These are phyloP conservation scores for Perkinsus marinus DNA, from an alignment of 169 alveolate genomes.

Conservation along the genomic window DNA sequence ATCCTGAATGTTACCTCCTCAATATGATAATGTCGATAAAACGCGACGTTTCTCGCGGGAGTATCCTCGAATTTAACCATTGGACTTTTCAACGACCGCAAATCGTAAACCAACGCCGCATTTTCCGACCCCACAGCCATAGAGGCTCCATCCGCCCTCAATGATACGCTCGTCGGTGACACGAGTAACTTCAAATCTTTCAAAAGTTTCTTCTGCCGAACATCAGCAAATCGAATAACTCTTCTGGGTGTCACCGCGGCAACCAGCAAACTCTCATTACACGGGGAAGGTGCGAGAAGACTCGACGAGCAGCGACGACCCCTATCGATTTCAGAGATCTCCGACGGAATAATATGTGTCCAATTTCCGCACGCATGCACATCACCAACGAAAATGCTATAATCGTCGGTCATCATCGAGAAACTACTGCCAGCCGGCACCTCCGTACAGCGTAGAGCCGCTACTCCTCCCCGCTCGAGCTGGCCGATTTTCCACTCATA, in stretches of 20 bases:
- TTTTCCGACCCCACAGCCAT: not conserved
- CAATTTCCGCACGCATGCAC: not conserved
- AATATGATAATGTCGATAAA: not conserved
- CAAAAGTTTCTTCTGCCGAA: not conserved
- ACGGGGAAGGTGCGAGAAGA: not conserved
- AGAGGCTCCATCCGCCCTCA: not conserved
- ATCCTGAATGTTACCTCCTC: no score
- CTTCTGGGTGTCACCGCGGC: not conserved
- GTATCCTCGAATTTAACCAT: not conserved
- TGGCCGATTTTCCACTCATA: not conserved
- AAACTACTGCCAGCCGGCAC: not conserved
- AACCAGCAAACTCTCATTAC: not conserved
- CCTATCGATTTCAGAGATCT: not conserved
- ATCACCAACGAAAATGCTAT: not conserved
- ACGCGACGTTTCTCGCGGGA: not conserved
- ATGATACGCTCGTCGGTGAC: not conserved
- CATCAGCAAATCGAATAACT: not conserved
- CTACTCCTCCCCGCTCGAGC: not conserved
- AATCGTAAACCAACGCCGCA: not conserved
- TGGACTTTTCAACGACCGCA: not conserved
- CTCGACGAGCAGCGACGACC: not conserved
- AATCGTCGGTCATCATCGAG: not conserved
- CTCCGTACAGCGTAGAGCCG: not conserved
- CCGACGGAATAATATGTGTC: not conserved
- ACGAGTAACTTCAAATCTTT: not conserved